Percentiles rank a stretch among this genome's conserved stretches.
Conservation (phyloP, 495 filamentous ascomycete genomes). For the Trichoderma erinaceum region DNA sequence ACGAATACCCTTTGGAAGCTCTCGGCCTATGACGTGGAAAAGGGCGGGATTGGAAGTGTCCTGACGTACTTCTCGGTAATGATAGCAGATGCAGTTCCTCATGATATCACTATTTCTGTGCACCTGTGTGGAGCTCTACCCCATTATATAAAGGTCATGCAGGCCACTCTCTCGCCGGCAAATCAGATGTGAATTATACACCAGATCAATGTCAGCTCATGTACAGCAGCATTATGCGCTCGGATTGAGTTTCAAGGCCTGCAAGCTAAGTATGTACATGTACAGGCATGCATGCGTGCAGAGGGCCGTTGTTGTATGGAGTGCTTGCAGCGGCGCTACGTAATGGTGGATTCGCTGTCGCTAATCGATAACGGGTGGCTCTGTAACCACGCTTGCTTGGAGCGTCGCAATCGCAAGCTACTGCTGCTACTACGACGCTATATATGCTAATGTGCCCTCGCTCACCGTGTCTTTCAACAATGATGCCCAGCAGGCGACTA, state of each 20-base stretch:
- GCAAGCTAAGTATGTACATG: neutral
- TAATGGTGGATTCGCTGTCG: neutral
- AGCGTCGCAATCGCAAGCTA: constrained; percentile 3
- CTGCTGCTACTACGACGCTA: neutral
- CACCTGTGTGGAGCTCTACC: neutral
- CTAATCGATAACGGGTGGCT: constrained; percentile 8
- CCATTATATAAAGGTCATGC: neutral
- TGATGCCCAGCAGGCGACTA: constrained; percentile 39
- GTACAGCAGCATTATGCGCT: neutral
- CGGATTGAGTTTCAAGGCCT: neutral
- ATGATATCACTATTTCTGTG: neutral
- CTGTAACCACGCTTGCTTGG: neutral
- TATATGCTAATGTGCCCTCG: neutral
- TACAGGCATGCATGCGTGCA: neutral
- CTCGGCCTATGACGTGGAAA: neutral
- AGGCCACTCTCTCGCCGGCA: neutral
- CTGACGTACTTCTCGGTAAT: neutral
- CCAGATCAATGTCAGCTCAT: neutral
- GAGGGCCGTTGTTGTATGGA: neutral
- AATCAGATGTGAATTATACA: neutral
- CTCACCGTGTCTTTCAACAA: constrained; percentile 10
- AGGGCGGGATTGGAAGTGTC: neutral
- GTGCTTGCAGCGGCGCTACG: constrained; percentile 9
- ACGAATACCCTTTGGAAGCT: neutral
- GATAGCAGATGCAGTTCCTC: neutral